These are phyloP conservation scores for Psilocybe cubensis DNA, from an alignment of 768 basidiomycete species.

Conservation along the genomic window DNA sequence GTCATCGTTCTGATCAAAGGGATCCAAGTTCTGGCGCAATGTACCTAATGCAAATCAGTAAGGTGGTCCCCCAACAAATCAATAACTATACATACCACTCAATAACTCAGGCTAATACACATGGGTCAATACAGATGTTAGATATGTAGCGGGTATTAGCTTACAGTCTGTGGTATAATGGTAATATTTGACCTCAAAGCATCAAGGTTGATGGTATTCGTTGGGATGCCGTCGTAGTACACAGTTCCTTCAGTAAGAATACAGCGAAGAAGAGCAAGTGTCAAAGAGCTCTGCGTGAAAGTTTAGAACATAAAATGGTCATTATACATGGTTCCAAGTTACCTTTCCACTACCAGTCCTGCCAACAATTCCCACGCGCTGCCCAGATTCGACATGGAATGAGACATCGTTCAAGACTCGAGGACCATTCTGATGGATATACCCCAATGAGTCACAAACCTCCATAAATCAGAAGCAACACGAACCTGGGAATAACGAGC, in stretches of 20 bases:
- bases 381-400: constrained; percentile 57
- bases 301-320: neutral
- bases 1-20: constrained; percentile 63
- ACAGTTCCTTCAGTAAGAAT: constrained; percentile 64
- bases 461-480: no score
- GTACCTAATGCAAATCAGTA: constrained; percentile 46
- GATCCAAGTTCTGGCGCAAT: constrained; percentile 67
- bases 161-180: constrained; percentile 58
- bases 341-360: constrained; percentile 48
- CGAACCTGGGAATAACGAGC: constrained; percentile 47
- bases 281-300: constrained; percentile 51
- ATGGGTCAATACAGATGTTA: constrained; percentile 36
- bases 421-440: constrained; percentile 32
- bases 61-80: neutral
- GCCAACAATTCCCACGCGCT: constrained; percentile 56
- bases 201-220: constrained; percentile 56
- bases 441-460: neutral
- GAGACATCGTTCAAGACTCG: constrained; percentile 50
- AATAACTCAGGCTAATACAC: constrained; percentile 47
- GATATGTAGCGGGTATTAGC: constrained; percentile 27
- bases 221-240: constrained; percentile 59
- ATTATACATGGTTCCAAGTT: neutral
- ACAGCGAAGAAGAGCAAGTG: constrained; percentile 59
- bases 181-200: constrained; percentile 60
- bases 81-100: constrained; percentile 35